These are phyloP conservation scores for Echeveria elegans DNA, from an alignment of 164 flowering plant genomes.

Conservation along the genomic window DNA sequence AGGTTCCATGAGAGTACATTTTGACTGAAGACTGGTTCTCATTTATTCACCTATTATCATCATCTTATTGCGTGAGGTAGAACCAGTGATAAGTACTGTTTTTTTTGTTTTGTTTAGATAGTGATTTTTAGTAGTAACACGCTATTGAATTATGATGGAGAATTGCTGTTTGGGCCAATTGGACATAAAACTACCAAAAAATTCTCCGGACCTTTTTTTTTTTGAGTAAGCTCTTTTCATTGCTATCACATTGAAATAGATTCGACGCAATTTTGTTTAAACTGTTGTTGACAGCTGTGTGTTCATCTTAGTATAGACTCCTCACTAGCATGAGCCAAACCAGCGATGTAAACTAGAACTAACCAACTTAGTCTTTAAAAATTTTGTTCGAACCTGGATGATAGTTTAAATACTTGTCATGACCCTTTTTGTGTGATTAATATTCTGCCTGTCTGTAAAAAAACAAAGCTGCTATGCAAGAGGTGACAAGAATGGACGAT, in stretches of 20 bases:
- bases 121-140: neutral
- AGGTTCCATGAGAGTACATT: conserved; percentile 8
- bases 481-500: neutral
- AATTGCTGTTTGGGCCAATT: neutral
- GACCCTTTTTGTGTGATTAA: neutral
- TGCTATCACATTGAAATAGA: no score
- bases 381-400: neutral
- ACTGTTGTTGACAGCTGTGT: no score
- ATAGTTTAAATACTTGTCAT: no score
- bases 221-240: no score
- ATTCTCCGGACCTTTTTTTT: neutral
- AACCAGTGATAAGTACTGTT: neutral
- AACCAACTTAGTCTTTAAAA: no score
- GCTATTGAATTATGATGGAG: neutral
- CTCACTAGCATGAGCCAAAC: no score
- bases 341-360: neutral
- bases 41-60: neutral
- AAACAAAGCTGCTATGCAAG: neutral
- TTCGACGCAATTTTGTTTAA: no score
- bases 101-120: neutral
- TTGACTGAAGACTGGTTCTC: conserved; percentile 1
- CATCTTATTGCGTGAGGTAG: neutral
- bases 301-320: no score
- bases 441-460: neutral
- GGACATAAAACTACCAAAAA: neutral